These are phyloP conservation scores for Xylariales sp. DNA, from an alignment of 2,329 filamentous ascomycete species.

Conservation along the genomic window DNA sequence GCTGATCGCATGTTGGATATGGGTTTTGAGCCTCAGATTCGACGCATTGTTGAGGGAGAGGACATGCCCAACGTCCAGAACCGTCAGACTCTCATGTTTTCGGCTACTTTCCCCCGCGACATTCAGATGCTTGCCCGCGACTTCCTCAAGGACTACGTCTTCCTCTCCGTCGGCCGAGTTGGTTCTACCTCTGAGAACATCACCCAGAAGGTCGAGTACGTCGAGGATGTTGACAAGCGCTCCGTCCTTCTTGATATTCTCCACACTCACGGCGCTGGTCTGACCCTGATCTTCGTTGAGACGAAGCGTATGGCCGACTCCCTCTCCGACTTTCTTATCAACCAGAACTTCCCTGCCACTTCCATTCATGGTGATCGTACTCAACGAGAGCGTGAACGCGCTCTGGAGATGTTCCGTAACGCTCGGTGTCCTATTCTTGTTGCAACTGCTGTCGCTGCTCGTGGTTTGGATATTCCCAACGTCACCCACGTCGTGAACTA, in stretches of 20 bases:
- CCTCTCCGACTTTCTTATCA: conserved; percentile 95
- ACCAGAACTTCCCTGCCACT: conserved; percentile 96
- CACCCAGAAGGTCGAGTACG: conserved; percentile 96
- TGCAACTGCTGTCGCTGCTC: conserved; percentile 90
- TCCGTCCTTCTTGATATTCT: conserved; percentile 96
- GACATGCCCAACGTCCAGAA: conserved; percentile 84
- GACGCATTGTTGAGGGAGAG: conserved; percentile 95
- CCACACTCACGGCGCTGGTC: conserved; percentile 82
- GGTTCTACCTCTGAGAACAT: conserved; percentile 99
- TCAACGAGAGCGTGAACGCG: conserved; percentile 97
- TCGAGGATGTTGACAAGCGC: conserved; percentile 95
- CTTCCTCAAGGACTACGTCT: conserved; percentile 98
- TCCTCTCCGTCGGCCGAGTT: conserved; percentile 96
- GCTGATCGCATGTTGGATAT: conserved; percentile 99
- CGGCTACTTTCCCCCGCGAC: conserved; percentile 96
- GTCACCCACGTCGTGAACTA: conserved; percentile 99
- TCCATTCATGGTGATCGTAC: conserved; percentile 98
- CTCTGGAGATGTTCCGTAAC: conserved; percentile 95
- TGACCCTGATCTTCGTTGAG: conserved; percentile 97
- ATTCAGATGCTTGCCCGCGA: conserved; percentile 99
- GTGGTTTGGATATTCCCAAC: conserved; percentile 89
- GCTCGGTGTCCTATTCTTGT: conserved; percentile 94
- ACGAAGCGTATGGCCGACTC: conserved; percentile 99
- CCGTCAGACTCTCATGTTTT: conserved; percentile 99
- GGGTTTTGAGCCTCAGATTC: conserved; percentile 99